phyloP scores from a whole-genome alignment of 176 grass and related monocot genomes.

The Zea luxurians region DNA sequence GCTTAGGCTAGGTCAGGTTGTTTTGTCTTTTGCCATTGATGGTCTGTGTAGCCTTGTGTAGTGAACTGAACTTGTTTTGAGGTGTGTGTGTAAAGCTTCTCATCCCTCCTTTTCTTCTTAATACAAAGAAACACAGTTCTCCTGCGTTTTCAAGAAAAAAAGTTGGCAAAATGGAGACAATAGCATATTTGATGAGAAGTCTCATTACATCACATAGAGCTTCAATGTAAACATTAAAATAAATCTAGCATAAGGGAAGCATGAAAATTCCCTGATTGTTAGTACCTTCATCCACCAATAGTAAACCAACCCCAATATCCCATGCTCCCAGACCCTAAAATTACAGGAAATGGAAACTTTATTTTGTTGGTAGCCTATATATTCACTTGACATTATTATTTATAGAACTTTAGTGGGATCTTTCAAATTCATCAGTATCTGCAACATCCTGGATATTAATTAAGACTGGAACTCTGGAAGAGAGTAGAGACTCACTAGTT shows the following conservation, averaged over 20 bases:
- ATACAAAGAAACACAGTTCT: background rate
- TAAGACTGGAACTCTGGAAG: background rate
- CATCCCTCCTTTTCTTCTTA: background rate
- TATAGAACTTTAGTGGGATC: background rate
- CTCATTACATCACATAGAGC: conserved; percentile 12
- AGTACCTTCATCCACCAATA: background rate
- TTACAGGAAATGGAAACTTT: background rate
- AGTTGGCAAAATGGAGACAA: background rate
- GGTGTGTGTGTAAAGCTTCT: background rate
- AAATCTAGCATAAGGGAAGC: conserved; percentile 12
- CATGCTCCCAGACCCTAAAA: background rate
- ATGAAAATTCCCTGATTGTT: background rate
- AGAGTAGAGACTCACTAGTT: conserved; percentile 67
- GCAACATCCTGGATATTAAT: conserved; percentile 25
- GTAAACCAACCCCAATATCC: background rate
- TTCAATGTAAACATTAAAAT: conserved; percentile 21
- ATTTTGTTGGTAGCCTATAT: conserved; percentile 19
- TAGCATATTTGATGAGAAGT: conserved; percentile 18
- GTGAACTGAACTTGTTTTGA: background rate
- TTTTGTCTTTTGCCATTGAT: background rate
- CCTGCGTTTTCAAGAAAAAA: background rate
- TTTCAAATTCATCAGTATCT: background rate
- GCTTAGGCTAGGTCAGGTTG: background rate
- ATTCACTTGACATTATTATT: background rate
- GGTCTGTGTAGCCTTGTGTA: background rate